Evolutionary conservation across 371 early-diverging fungal genomes (phyloP), one percentile per base, ranked within the genome.

Genomic region (Haplosporangium sp.): DNA sequence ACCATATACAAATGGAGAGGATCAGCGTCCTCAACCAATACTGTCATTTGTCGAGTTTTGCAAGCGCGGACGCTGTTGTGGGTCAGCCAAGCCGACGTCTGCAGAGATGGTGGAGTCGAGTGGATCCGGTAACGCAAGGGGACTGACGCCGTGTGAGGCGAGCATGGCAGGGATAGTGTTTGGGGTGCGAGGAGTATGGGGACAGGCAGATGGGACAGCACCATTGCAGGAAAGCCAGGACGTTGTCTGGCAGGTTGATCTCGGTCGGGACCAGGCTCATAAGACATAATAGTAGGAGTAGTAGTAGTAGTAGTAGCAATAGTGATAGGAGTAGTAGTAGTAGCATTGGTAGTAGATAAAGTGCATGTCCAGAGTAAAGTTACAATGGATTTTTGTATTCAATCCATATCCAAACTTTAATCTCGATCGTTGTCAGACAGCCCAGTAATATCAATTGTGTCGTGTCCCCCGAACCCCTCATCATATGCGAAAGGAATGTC

Each of bases 161-260:
- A 76, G 77, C 21, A 67, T 76, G 77, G 48, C 67, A 2, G 37
- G 45, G 38, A 45, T 71, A 6, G 77, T 76, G 5, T 70, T 76
- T 60, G 71, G 77, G 5, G 40, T 51, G 10, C 57, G 51, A 38
- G 67, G 60, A 16, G 67, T 71, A 18, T 76, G 77, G 77, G 64
- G 67, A 5, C 64, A 63, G 53, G 53, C 40, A 18, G 64, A 62
- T 9, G 56, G 54, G 12, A 6, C 52, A 13, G 29, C 23, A 14
- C 38, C 68, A 7, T 47, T 29, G 5, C 52, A 55, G 43, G 77
- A 70, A 42, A 56, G 36, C 29, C 67, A 63, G 36, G 62, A 46
- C 21, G 55, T 70, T n/a, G 77, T 76, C 45, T 76, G 77, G 77
- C 72, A 71, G 16, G 67, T 71, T 10, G 77, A 76, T 23, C 67